Conservation (phyloP, 306 rosid genomes). For the Datisca glomerata region DNA sequence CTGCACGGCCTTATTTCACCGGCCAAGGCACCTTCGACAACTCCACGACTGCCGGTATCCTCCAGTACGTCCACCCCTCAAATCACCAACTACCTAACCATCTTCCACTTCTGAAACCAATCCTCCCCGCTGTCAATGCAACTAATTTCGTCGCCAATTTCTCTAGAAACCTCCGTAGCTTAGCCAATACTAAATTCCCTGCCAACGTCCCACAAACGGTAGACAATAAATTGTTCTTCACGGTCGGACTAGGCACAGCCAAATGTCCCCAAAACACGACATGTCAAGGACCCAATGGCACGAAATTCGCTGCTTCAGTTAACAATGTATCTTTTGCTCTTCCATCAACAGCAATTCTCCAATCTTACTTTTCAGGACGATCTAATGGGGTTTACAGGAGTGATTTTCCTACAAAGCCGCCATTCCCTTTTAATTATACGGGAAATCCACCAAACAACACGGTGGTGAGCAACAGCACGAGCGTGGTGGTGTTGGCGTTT, state of each 20-base stretch:
- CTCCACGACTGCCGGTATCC: constrained; percentile 55
- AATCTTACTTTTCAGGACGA: constrained; percentile 34
- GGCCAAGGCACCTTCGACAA: constrained; percentile 60
- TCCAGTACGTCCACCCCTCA: constrained; percentile 36
- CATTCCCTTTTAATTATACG: constrained; percentile 48
- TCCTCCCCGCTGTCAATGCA: constrained; percentile 55
- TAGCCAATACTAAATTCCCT: constrained; percentile 43
- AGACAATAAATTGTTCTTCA: constrained; percentile 46
- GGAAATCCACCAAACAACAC: constrained; percentile 72
- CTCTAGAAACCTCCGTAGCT: constrained; percentile 31
- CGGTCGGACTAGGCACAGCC: constrained; percentile 58
- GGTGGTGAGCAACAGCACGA: constrained; percentile 42
- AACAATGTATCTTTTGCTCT: constrained; percentile 67
- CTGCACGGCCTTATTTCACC: constrained; percentile 46
- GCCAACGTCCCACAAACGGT: constrained; percentile 50
- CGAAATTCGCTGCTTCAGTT: constrained; percentile 52
- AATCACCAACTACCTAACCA: background rate
- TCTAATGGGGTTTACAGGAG: constrained; percentile 44
- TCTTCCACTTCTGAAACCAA: constrained; percentile 31
- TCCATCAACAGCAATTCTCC: constrained; percentile 53
- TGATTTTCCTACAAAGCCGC: constrained; percentile 48
- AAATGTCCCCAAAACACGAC: constrained; percentile 66
- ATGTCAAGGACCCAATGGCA: constrained; percentile 73
- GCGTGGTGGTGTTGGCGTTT: constrained; percentile 42
- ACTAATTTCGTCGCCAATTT: constrained; percentile 49